Conservation (phyloP, 768 basidiomycete genomes). For the Asterophora lycoperdoides region DNA sequence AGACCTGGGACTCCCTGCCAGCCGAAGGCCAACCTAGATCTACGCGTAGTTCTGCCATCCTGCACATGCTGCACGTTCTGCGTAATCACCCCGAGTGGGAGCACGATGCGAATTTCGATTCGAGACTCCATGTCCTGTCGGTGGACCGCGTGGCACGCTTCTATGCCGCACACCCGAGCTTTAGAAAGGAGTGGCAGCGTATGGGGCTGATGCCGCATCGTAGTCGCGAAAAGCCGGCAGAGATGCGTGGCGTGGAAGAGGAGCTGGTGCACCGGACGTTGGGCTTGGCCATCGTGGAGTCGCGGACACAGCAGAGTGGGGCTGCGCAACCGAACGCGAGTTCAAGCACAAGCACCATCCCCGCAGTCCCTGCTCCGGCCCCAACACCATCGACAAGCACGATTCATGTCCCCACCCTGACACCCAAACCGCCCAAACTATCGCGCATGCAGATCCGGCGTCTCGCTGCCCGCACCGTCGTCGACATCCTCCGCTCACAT, state of each 20-base stretch:
- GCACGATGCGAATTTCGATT: constrained; percentile 9
- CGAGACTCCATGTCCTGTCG: constrained; percentile 6
- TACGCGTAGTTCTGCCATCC: neutral
- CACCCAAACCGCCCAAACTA: neutral
- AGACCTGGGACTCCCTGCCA: constrained; percentile 9
- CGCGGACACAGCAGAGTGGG: too few relatives aligned
- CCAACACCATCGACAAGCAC: neutral
- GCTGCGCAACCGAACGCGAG: neutral
- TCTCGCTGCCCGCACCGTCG: constrained; percentile 10
- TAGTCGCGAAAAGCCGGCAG: neutral
- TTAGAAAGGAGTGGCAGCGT: constrained; percentile 13
- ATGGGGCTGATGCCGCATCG: constrained; percentile 9
- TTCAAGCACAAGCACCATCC: neutral
- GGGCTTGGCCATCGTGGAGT: neutral
- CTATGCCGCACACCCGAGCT: constrained; percentile 2
- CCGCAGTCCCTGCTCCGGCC: neutral
- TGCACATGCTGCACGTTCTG: constrained; percentile 10
- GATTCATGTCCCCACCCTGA: neutral
- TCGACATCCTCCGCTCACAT: constrained; percentile 6
- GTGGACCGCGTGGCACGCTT: constrained; percentile 5
- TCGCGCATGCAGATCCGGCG: constrained; percentile 14
- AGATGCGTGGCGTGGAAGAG: neutral
- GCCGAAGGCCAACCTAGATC: neutral
- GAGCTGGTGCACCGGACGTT: neutral
- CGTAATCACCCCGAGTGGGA: constrained; percentile 1